Evolutionary conservation across 2,329 filamentous ascomycete genomes (phyloP).

Genomic region (Cladobotryum protrusum): DNA sequence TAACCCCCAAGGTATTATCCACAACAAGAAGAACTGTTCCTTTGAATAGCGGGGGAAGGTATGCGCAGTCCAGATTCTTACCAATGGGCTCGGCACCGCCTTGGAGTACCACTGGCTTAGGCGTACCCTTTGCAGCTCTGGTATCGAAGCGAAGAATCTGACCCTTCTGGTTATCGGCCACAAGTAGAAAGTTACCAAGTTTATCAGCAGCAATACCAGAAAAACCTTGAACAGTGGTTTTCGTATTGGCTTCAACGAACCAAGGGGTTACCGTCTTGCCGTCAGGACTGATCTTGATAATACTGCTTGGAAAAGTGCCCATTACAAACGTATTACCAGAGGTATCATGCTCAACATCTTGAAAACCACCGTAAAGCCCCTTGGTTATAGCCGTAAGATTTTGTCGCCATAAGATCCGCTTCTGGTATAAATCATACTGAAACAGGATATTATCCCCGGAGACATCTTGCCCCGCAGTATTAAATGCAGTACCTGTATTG

Average conservation of each 20-base stretch:
- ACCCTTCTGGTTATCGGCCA: constrained; percentile 25
- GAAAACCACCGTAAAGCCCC: constrained; percentile 24
- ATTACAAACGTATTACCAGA: constrained; percentile 32
- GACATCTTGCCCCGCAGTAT: no score
- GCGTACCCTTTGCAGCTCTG: background rate
- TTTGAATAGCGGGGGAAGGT: constrained; percentile 27
- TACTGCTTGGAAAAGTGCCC: constrained; percentile 31
- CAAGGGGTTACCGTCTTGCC: constrained; percentile 14
- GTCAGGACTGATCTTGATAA: constrained; percentile 27
- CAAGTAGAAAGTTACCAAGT: constrained; percentile 22
- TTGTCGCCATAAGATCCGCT: no score
- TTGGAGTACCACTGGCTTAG: background rate
- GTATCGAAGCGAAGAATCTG: constrained; percentile 31
- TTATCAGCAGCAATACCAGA: background rate
- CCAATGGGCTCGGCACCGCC: background rate
- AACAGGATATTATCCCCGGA: no score
- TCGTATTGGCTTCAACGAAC: no score
- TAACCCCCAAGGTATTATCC: constrained; percentile 25
- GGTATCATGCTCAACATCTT: constrained; percentile 33
- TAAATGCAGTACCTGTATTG: no score
- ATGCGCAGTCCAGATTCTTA: constrained; percentile 22
- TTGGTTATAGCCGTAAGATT: no score
- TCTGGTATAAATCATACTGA: no score
- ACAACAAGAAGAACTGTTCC: constrained; percentile 28
- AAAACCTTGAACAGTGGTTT: constrained; percentile 23